Conservation (phyloP, 2,329 filamentous ascomycete species). For the Epichloe scottii region DNA sequence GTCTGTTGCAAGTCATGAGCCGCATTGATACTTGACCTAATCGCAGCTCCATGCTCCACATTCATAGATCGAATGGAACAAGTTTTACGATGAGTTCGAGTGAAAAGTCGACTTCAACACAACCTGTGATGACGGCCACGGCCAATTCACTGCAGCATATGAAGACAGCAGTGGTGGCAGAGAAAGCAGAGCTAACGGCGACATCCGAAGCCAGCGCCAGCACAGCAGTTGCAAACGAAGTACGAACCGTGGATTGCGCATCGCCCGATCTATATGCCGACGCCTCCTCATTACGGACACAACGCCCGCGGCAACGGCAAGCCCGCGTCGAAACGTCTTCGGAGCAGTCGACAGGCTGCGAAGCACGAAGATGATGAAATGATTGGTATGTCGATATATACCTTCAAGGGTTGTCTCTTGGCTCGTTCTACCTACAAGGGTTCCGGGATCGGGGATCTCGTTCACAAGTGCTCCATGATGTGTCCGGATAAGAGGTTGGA, state of each 20-base stretch:
- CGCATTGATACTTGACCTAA: too few species aligned
- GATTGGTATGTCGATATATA: conserved; percentile 6
- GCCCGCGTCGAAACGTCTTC: not conserved
- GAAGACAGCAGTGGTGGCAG: not conserved
- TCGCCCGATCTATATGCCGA: not conserved
- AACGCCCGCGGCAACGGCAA: not conserved
- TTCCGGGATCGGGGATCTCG: not conserved
- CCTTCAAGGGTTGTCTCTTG: conserved; percentile 7
- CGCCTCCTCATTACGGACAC: conserved; percentile 2
- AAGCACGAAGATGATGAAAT: not conserved
- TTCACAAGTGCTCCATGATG: conserved; percentile 3
- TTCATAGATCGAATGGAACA: conserved; percentile 1
- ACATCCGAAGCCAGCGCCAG: not conserved
- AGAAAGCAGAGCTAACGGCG: not conserved
- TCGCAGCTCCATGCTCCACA: not conserved
- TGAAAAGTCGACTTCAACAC: not conserved
- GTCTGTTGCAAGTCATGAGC: not conserved
- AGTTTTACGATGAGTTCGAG: conserved; percentile 6
- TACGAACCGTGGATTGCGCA: conserved; percentile 1
- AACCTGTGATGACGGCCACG: not conserved
- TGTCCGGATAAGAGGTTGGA: conserved; percentile 3
- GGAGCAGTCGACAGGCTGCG: not conserved
- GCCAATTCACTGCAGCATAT: not conserved
- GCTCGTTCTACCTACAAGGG: conserved; percentile 4
- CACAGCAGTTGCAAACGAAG: not conserved